Percentiles rank a stretch among this genome's conserved stretches.
These are phyloP conservation scores for Colletotrichum endophyticum DNA, from an alignment of 2,329 filamentous ascomycete species.

Conservation along the genomic window DNA sequence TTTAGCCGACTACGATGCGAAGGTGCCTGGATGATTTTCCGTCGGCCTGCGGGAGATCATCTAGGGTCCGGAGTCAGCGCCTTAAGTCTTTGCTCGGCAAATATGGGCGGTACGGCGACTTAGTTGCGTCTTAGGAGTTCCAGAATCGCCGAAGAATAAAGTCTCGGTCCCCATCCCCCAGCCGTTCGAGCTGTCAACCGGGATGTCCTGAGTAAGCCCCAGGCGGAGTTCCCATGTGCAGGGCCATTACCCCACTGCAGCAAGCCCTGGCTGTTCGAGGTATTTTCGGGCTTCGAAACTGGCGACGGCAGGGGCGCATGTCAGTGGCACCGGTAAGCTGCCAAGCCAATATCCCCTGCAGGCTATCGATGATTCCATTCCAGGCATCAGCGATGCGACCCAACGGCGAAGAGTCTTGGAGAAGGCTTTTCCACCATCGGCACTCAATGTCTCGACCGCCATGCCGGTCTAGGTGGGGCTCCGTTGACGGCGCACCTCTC, in stretches of 20 bases:
- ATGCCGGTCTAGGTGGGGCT: not conserved
- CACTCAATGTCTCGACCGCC: not conserved
- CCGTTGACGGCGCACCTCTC: rapidly evolving
- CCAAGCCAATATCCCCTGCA: slow-evolving; percentile 11
- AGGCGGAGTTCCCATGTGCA: not conserved
- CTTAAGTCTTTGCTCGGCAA: not conserved
- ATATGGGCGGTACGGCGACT: not conserved
- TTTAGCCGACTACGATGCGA: not conserved
- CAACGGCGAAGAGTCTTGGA: not conserved
- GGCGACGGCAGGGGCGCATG: not conserved
- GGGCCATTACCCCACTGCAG: too few species aligned
- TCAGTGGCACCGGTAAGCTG: not conserved
- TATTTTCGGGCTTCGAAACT: not conserved
- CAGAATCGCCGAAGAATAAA: not conserved
- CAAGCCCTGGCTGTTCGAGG: not conserved
- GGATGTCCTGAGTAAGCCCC: not conserved
- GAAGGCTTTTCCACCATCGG: not conserved
- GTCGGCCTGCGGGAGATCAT: not conserved
- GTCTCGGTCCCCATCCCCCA: not conserved
- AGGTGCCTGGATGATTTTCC: not conserved
- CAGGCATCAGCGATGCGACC: not conserved
- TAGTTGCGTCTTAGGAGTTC: not conserved
- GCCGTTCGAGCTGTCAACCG: not conserved
- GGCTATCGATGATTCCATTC: not conserved
- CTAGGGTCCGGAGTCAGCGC: not conserved